These are phyloP conservation scores for Colletotrichum echinochloae DNA, from an alignment of 2,329 filamentous ascomycete genomes.

Conservation along the genomic window DNA sequence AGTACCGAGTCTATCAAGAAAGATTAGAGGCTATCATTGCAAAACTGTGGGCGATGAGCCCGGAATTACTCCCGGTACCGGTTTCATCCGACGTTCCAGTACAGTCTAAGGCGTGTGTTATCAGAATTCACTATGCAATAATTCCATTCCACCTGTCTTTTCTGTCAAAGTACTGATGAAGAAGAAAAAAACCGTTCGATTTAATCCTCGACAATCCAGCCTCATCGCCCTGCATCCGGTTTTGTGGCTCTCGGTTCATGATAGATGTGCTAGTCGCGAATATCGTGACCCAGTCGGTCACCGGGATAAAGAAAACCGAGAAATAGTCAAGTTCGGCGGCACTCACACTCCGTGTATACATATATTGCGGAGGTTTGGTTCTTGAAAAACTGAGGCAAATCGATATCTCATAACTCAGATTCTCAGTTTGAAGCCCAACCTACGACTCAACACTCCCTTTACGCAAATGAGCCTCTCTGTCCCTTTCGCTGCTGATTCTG, in stretches of 20 bases:
- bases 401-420: neutral
- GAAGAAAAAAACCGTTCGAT: no score
- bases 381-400: neutral
- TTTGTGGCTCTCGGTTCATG: neutral
- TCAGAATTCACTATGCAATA: no score
- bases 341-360: neutral
- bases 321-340: neutral
- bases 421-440: neutral
- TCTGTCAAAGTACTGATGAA: no score
- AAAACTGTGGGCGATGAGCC: no score
- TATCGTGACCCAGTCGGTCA: neutral
- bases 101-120: no score
- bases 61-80: no score
- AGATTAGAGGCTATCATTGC: no score
- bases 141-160: no score
- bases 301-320: slow-evolving; percentile 11
- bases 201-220: neutral
- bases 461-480: slow-evolving; percentile 28
- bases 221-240: neutral
- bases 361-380: neutral
- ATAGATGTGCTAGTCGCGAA: neutral
- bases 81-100: no score
- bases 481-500: slow-evolving; percentile 38
- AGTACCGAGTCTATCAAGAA: no score
- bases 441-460: neutral